Evolutionary conservation across 2,329 filamentous ascomycete species (phyloP).

Genomic region (Penicillium sp.): DNA sequence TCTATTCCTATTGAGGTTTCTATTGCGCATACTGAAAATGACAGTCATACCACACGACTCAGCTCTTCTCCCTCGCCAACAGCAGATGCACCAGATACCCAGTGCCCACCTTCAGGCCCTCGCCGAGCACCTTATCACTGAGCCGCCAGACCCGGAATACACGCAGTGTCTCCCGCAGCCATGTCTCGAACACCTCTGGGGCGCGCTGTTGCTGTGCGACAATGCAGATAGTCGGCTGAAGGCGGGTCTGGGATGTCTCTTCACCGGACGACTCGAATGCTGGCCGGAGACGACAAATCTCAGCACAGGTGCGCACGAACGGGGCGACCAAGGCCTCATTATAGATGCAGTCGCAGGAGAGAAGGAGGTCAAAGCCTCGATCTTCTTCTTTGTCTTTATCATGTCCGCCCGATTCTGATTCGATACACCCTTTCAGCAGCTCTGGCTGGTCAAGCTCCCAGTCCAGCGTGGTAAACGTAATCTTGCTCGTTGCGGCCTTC

Average conservation of each 20-base stretch:
- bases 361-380: constrained; percentile 66
- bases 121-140: constrained; percentile 62
- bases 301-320: constrained; percentile 77
- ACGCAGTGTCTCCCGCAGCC: constrained; percentile 69
- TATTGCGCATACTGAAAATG: neutral
- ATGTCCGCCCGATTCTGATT: neutral
- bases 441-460: constrained; percentile 68
- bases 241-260: constrained; percentile 14
- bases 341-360: constrained; percentile 94
- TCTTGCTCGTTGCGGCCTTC: constrained; percentile 35
- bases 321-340: constrained; percentile 83
- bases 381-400: constrained; percentile 31
- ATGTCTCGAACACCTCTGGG: constrained; percentile 79
- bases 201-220: constrained; percentile 88
- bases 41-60: neutral
- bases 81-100: constrained; percentile 86
- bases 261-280: constrained; percentile 19
- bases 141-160: constrained; percentile 77
- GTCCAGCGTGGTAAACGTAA: constrained; percentile 68
- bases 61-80: constrained; percentile 51
- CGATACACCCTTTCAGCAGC: constrained; percentile 40
- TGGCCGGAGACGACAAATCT: constrained; percentile 66
- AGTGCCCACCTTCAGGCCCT: constrained; percentile 61
- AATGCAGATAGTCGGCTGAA: constrained; percentile 66
- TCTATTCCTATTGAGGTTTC: neutral